Conservation (phyloP, 331 rosid species). For the Ulmus americana region DNA sequence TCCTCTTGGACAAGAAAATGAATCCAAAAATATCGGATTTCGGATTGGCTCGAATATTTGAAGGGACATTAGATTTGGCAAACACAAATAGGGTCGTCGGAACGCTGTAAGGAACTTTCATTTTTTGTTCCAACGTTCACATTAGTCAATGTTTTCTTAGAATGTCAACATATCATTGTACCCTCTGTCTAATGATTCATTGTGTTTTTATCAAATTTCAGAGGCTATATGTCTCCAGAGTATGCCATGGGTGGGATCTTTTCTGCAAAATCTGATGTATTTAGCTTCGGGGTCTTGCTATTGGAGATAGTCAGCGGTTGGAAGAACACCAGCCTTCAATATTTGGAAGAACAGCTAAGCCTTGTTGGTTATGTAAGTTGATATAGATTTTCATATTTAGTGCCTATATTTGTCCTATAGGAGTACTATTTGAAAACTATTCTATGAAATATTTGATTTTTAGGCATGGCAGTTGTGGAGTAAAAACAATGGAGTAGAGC, state of each 20-base stretch:
- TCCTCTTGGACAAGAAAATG: slow-evolving; percentile 20
- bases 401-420: background rate
- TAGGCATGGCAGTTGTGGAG: too few species aligned
- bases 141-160: too few species aligned
- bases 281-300: too few species aligned
- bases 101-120: slow-evolving; percentile 14
- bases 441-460: too few species aligned
- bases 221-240: too few species aligned
- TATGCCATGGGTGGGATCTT: too few species aligned
- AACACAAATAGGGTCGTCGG: background rate
- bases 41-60: slow-evolving; percentile 16
- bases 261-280: too few species aligned
- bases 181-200: background rate
- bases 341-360: slow-evolving; percentile 10
- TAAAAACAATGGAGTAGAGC: too few species aligned
- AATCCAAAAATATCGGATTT: slow-evolving; percentile 24
- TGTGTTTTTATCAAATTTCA: slow-evolving; percentile 12
- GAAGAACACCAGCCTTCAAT: slow-evolving; percentile 11
- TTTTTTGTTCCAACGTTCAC: background rate
- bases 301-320: too few species aligned
- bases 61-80: slow-evolving; percentile 8
- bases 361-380: slow-evolving; percentile 32
- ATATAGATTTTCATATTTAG: too few species aligned
- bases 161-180: background rate
- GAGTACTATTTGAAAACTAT: background rate